A percentile compares a stretch with the other conserved stretches of the same genome.
Evolutionary conservation across 495 filamentous ascomycete genomes (phyloP).

Genomic region (Tirmania nivea): DNA sequence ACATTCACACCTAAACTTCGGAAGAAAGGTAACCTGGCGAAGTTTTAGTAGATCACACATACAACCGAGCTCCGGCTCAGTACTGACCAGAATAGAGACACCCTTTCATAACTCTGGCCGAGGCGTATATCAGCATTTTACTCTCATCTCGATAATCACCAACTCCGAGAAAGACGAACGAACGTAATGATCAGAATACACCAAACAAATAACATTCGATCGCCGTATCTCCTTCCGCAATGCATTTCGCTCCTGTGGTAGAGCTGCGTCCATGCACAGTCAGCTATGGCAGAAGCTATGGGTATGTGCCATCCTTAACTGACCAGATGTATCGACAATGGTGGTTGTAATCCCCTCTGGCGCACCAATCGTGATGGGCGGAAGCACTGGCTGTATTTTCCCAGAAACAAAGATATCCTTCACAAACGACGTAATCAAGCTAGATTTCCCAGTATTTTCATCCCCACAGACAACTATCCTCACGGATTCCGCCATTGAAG

Average conservation of each 20-base stretch:
- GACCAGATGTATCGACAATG: constrained; percentile 73
- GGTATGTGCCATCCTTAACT: not conserved
- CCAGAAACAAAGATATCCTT: constrained; percentile 84
- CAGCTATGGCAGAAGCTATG: not conserved
- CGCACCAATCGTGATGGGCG: constrained; percentile 79
- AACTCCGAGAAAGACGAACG: not conserved
- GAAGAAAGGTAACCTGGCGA: constrained; percentile 45
- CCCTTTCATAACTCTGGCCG: constrained; percentile 63
- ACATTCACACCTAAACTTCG: constrained; percentile 93
- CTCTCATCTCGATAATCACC: too few species aligned
- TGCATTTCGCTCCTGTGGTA: constrained; percentile 74
- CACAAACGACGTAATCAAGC: constrained; percentile 58
- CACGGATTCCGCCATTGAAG: constrained; percentile 29
- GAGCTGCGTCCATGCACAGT: constrained; percentile 25
- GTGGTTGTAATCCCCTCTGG: constrained; percentile 90
- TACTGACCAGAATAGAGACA: constrained; percentile 81
- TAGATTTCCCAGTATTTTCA: constrained; percentile 52
- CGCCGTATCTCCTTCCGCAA: constrained; percentile 86
- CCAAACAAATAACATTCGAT: constrained; percentile 88
- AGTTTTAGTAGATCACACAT: not conserved
- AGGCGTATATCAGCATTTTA: too few species aligned
- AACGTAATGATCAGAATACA: constrained; percentile 84
- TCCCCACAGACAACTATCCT: constrained; percentile 94
- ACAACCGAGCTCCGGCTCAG: not conserved
- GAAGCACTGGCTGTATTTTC: constrained; percentile 85